Base-by-base conservation (phyloP, 1,284 basidiomycete genomes). In the Paramarasmius palmivorus region DNA sequence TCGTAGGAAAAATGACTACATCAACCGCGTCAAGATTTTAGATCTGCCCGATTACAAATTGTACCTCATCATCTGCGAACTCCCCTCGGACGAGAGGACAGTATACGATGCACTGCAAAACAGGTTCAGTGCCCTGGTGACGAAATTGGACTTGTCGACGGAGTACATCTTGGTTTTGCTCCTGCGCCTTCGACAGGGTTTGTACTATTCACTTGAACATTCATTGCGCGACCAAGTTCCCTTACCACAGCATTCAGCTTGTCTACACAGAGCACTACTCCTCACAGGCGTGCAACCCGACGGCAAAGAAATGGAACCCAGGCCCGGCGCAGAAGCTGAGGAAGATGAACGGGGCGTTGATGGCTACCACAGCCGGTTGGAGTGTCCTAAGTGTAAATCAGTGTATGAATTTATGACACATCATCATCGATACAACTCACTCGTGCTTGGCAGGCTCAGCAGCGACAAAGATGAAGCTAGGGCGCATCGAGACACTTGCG, bases 1-100 rank as follows among this genome's bases (percentile, higher is more conserved):
- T 5, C 55, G 55, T 14, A 34, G 22, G 6, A 56, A 56, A 37
- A 20, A 37, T 15, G 55, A 50, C n/a, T 19, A 50, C 8, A 50
- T 36, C 5, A 26, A 46, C 25, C 25, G 44, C 8, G 25, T 29
- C 3, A 46, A 46, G 25, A 15, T 29, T 29, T 19, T 46, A 14
- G 44, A 46, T n/a, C 8, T 46, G 12, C 12, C 23, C 15, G 14
- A 5, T 2, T 29, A 32, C 12, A 29, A 29, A n/a, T 5, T 46
- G 3, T 26, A 46, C 29, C 29, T 23, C 19, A 14, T 29, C 29
- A 23, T 29, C 1, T 12, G 8, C 10, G 25, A 15, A 6, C 25
- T 46, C 5, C 25, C 25, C 19, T 5, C 4, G 12, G 44, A 46
- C 12, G 44, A 46, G 29, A 26, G 14, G 7, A 17, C 12, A 26